Conservation (phyloP, 352 stramenopile species). For the Globisporangium splendens region DNA sequence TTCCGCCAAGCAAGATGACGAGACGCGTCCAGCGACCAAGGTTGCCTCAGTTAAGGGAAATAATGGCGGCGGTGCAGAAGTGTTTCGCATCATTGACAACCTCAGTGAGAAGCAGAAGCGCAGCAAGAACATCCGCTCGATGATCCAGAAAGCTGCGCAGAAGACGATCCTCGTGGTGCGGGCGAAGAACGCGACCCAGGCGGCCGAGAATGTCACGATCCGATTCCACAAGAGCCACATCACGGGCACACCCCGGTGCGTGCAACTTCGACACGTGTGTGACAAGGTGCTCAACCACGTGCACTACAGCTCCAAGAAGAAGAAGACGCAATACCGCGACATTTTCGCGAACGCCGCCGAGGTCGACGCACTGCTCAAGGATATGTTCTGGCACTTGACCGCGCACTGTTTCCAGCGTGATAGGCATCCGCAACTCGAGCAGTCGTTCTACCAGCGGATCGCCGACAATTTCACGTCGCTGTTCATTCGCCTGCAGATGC, state of each 20-base stretch:
- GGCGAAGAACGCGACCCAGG: conserved; percentile 65
- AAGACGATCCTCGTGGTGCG: conserved; percentile 74
- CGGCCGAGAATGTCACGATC: conserved; percentile 60
- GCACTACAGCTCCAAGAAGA: conserved; percentile 27
- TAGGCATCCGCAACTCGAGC: conserved; percentile 34
- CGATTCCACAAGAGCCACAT: conserved; percentile 40
- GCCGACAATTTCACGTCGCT: conserved; percentile 64
- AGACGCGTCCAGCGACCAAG: conserved; percentile 7
- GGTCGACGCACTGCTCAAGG: conserved; percentile 55
- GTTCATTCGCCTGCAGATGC: conserved; percentile 61
- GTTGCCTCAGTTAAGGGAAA: conserved; percentile 3
- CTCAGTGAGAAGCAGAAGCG: conserved; percentile 44
- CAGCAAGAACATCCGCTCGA: conserved; percentile 49
- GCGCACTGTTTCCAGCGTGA: conserved; percentile 54
- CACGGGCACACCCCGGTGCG: conserved; percentile 48
- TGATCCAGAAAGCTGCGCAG: conserved; percentile 67
- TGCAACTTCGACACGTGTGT: conserved; percentile 45
- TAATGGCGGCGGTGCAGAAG: conserved; percentile 25
- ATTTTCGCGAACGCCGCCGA: conserved; percentile 39
- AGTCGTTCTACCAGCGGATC: conserved; percentile 55
- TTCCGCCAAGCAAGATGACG: conserved; percentile 5
- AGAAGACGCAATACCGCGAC: conserved; percentile 34
- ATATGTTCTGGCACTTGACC: conserved; percentile 76
- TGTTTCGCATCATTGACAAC: conserved; percentile 52
- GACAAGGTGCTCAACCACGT: conserved; percentile 48